A percentile compares a stretch with the other conserved stretches of the same genome.
Conservation (phyloP, 2,329 filamentous ascomycete species). For the Fusarium verticillioides region DNA sequence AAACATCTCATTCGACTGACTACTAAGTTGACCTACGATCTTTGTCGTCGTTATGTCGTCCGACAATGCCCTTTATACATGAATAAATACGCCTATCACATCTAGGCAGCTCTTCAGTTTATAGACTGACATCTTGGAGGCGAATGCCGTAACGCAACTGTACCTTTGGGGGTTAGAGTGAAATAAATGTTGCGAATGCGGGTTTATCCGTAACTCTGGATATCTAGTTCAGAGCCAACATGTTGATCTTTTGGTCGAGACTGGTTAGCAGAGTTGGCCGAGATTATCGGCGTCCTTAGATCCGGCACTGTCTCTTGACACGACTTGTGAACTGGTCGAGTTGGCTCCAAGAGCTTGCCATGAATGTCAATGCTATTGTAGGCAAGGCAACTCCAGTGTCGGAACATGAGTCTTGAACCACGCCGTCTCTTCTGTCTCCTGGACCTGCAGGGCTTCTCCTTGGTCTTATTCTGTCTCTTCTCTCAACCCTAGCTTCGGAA, state of each 20-base stretch:
- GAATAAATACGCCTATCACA: not conserved
- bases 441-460: not conserved
- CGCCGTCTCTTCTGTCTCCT: not conserved
- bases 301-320: not conserved
- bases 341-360: not conserved
- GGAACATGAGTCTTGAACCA: not conserved
- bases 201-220: not conserved
- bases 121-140: not conserved
- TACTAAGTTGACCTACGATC: not conserved
- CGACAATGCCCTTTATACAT: not conserved
- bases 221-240: not conserved
- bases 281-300: constrained; percentile 1
- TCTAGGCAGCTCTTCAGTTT: not conserved
- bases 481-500: constrained; percentile 23
- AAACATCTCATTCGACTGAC: not conserved
- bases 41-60: not conserved
- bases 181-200: not conserved
- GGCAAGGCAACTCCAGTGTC: not conserved
- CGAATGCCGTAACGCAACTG: not conserved
- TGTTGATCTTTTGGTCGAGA: constrained; percentile 2
- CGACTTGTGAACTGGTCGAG: constrained; percentile 9
- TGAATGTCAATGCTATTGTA: not conserved
- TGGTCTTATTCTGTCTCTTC: not conserved
- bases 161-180: not conserved
- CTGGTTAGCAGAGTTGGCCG: constrained; percentile 14